Conservation (phyloP, 352 stramenopile species). For the Phytopythium oedochilum region DNA sequence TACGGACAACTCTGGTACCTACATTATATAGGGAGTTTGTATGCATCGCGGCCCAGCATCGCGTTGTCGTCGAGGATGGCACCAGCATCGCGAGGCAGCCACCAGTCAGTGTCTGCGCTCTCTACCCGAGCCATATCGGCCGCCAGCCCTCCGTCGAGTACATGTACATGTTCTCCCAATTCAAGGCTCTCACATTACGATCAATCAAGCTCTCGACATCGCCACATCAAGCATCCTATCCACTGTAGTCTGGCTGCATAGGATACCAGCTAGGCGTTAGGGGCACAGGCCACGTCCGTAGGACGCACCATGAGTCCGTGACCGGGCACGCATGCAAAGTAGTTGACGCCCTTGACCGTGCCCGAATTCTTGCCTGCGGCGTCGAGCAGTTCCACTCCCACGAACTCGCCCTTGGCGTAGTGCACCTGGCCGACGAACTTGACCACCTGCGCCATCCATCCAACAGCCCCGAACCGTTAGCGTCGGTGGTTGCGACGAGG, state of each 20-base stretch:
- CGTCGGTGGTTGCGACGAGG: neutral
- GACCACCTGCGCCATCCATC: constrained; percentile 22
- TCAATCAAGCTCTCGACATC: no score
- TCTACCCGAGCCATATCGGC: neutral
- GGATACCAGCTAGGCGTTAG: neutral
- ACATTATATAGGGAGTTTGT: constrained; percentile 7
- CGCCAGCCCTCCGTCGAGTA: no score
- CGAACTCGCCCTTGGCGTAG: constrained; percentile 68
- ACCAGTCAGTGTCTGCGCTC: neutral
- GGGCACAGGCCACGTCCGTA: constrained; percentile 23
- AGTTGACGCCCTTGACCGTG: constrained; percentile 54
- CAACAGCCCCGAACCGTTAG: neutral
- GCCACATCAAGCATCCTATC: no score
- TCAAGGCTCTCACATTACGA: no score
- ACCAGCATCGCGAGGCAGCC: neutral
- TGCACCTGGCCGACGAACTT: constrained; percentile 61
- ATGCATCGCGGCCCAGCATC: neutral
- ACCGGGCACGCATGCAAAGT: constrained; percentile 51
- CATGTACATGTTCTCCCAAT: no score
- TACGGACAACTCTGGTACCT: neutral
- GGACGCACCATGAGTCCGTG: constrained; percentile 71
- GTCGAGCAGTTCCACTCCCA: constrained; percentile 54
- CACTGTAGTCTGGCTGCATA: neutral
- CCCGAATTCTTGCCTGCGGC: constrained; percentile 71
- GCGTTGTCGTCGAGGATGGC: neutral